Evolutionary conservation across 2,329 filamentous ascomycete species (phyloP), one percentile per base, ranked within the genome.

Genomic region (Paraconiothyrium sp.): DNA sequence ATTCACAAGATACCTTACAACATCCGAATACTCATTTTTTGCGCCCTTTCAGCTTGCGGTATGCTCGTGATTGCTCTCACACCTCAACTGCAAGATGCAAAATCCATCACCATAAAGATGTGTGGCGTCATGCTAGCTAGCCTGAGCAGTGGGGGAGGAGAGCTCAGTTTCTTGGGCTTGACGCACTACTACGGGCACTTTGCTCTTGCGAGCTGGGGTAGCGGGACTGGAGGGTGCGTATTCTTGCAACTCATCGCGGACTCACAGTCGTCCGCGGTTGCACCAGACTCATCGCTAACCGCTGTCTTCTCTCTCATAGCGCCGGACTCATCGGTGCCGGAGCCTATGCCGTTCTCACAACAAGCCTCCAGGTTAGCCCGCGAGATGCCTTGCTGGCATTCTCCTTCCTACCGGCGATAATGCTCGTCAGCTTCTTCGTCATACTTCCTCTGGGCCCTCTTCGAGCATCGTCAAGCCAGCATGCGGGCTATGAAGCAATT

Each of bases 131-230:
- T 93, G 43, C 81, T 98, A 51, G 93, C 94, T 1, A 97, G 92
- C 71, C 79, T 98, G 54, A 92, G 92, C 69, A 93, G 90, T 64
- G 95, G 95, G 16, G 92, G 86, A 20, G 95, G 95, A 35, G 95
- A 98, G 81, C 83, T 97, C 61, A 96, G 91, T 78, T 97, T 98
- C 74, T 82, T 99, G 6, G 91, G 93, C 1, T 80, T 99, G 72
- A 97, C 94, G 14, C 94, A 98, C 76, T 97, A 91, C 81, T 98
- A 98, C 72, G 95, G 94, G 0, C 89, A 88, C 9, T 90, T 92
- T 78, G 93, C 92, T 69, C 84, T 98, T 20, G 94, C 94, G 0
- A 90, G 92, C 39, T 99, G 95, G 95, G 92, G 93, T 0, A 94
- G 91, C 66, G 94, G 94, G 0, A 97, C 94, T 0, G 94, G 94